Percentiles rank a stretch among this genome's conserved stretches.
Conservation (phyloP, 2,329 filamentous ascomycete species). For the Pseudogymnoascus pannorum region DNA sequence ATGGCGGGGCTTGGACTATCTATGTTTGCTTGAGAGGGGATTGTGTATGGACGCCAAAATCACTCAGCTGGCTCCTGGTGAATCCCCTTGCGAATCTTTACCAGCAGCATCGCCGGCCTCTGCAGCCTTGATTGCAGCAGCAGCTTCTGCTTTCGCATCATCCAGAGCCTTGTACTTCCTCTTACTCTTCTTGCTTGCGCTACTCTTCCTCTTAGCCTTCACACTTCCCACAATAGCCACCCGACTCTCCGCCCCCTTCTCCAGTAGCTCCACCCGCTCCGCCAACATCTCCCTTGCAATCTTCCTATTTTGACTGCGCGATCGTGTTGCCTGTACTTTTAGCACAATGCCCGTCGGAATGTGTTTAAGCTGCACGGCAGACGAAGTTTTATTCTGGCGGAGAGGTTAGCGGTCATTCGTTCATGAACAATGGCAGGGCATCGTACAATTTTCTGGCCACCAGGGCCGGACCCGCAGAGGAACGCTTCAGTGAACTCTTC, state of each 20-base stretch:
- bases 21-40: not conserved
- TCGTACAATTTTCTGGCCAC: constrained; percentile 86
- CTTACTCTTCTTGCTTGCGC: constrained; percentile 71
- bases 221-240: constrained; percentile 55
- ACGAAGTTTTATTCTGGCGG: constrained; percentile 87
- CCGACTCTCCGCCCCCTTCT: constrained; percentile 64
- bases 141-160: constrained; percentile 22
- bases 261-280: constrained; percentile 53
- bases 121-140: not conserved
- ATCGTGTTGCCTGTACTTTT: constrained; percentile 88
- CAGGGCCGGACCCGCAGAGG: constrained; percentile 84
- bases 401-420: not conserved
- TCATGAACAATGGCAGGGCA: not conserved
- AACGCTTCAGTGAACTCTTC: constrained; percentile 76
- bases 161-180: constrained; percentile 64
- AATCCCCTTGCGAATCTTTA: not conserved
- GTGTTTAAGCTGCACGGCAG: constrained; percentile 88
- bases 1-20: not conserved
- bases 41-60: not conserved
- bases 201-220: constrained; percentile 64
- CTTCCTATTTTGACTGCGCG: constrained; percentile 77
- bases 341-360: constrained; percentile 84
- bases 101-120: not conserved
- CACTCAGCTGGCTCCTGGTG: not conserved
- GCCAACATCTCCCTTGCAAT: constrained; percentile 67